Conservation (phyloP, 371 early-diverging fungal species). For the Mortierella sp. region DNA sequence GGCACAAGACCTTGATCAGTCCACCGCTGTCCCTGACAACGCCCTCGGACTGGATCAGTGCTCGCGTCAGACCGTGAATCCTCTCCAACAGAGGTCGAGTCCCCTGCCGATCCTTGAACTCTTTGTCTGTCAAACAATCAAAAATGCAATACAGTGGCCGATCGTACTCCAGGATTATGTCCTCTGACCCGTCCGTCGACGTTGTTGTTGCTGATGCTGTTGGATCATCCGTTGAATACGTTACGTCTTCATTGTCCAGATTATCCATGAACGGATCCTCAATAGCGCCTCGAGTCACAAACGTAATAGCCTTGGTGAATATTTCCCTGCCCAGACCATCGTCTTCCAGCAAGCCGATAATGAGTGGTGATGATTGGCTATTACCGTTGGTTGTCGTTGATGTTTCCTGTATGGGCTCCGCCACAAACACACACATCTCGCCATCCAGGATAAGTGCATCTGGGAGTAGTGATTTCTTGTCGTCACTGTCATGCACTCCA, state of each 20-base stretch:
- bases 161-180: not conserved
- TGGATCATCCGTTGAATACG: not conserved
- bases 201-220: not conserved
- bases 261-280: not conserved
- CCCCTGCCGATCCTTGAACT: slow-evolving; percentile 56
- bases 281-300: slow-evolving; percentile 20
- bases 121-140: slow-evolving; percentile 62
- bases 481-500: not conserved
- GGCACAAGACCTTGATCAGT: slow-evolving; percentile 58
- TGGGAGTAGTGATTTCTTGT: not conserved
- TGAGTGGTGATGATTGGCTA: not conserved
- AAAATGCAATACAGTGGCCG: slow-evolving; percentile 68
- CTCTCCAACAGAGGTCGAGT: slow-evolving; percentile 53
- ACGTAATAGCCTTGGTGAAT: slow-evolving; percentile 40
- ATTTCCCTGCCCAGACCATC: slow-evolving; percentile 32
- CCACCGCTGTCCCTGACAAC: not conserved
- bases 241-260: slow-evolving; percentile 8
- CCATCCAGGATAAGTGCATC: slow-evolving; percentile 67
- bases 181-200: not conserved
- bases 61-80: slow-evolving; percentile 27
- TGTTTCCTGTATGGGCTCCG: slow-evolving; percentile 7
- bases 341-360: slow-evolving; percentile 12
- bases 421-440: slow-evolving; percentile 66
- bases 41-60: slow-evolving; percentile 19
- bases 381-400: not conserved